phyloP scores from a whole-genome alignment of 306 rosid genomes.

The Quercus mongolica region DNA sequence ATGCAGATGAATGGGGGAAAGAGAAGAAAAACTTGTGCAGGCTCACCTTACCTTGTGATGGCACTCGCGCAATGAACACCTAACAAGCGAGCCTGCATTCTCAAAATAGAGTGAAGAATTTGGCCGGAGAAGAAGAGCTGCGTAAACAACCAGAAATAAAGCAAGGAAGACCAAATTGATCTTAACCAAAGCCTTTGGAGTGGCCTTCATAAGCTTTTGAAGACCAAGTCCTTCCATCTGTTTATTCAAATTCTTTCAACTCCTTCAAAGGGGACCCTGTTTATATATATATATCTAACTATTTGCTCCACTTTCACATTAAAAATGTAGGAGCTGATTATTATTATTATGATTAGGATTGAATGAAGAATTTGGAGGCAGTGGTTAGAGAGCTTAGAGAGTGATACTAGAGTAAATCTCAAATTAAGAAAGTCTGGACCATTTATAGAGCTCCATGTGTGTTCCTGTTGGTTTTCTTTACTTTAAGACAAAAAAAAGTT shows the following conservation, averaged over 20 bases:
- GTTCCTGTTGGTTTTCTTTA: slow-evolving; percentile 22
- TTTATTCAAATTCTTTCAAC: not conserved
- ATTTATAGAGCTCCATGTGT: slow-evolving; percentile 48
- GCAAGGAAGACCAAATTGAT: slow-evolving; percentile 68
- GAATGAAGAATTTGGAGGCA: slow-evolving; percentile 27
- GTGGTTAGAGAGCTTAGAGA: slow-evolving; percentile 44
- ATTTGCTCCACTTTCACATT: slow-evolving; percentile 2
- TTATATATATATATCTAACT: slow-evolving; percentile 22
- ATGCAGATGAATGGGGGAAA: not conserved
- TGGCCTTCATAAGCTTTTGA: slow-evolving; percentile 55
- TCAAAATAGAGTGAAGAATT: slow-evolving; percentile 60
- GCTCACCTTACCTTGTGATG: slow-evolving; percentile 99
- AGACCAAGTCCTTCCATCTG: slow-evolving; percentile 41
- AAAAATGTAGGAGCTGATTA: slow-evolving; percentile 20
- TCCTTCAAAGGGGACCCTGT: slow-evolving; percentile 25
- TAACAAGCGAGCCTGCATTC: slow-evolving; percentile 64
- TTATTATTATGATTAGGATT: slow-evolving; percentile 17
- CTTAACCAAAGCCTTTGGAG: slow-evolving; percentile 66
- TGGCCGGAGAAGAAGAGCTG: slow-evolving; percentile 73
- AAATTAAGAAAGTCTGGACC: slow-evolving; percentile 36
- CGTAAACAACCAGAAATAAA: slow-evolving; percentile 53
- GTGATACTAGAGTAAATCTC: slow-evolving; percentile 40
- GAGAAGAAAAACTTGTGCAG: not conserved
- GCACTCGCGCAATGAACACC: slow-evolving; percentile 77
- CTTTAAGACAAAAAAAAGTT: slow-evolving; percentile 11